Evolutionary conservation across 139 green algal genomes (phyloP).

Genomic region (Picochlorum sp.): DNA sequence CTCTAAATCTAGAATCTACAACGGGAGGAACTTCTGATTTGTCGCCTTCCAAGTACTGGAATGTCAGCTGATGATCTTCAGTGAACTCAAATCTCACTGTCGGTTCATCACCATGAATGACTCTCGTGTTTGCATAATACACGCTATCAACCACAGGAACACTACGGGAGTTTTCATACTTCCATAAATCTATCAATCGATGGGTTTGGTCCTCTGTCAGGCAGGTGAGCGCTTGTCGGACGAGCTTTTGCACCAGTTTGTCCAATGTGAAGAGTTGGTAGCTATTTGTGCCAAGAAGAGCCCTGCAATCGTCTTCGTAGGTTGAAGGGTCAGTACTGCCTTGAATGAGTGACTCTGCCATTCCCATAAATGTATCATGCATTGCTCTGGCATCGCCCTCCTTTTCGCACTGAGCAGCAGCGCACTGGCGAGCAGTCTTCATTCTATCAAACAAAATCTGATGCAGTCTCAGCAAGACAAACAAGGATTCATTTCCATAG

Average conservation of each 20-base stretch:
- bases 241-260: constrained; percentile 52
- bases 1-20: constrained; percentile 49
- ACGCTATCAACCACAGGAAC: constrained; percentile 34
- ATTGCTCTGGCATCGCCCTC: not conserved
- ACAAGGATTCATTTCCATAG: constrained; percentile 89
- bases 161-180: constrained; percentile 62
- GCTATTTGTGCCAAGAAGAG: constrained; percentile 43
- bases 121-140: constrained; percentile 66
- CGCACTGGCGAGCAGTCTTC: constrained; percentile 21
- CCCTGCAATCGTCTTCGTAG: constrained; percentile 67
- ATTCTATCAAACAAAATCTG: constrained; percentile 81
- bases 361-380: constrained; percentile 42
- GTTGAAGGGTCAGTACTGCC: constrained; percentile 45
- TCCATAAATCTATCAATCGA: constrained; percentile 61
- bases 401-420: constrained; percentile 9
- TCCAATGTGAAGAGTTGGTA: constrained; percentile 31
- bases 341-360: constrained; percentile 50
- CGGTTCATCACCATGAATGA: constrained; percentile 66
- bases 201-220: constrained; percentile 53
- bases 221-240: constrained; percentile 71
- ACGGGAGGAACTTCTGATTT: constrained; percentile 8
- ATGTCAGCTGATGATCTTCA: constrained; percentile 25
- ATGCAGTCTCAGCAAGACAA: constrained; percentile 82
- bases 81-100: constrained; percentile 51
- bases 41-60: constrained; percentile 59